Evolutionary conservation across 768 basidiomycete species (phyloP), one percentile per base, ranked within the genome.

Genomic region (Asterophora lycoperdoides): DNA sequence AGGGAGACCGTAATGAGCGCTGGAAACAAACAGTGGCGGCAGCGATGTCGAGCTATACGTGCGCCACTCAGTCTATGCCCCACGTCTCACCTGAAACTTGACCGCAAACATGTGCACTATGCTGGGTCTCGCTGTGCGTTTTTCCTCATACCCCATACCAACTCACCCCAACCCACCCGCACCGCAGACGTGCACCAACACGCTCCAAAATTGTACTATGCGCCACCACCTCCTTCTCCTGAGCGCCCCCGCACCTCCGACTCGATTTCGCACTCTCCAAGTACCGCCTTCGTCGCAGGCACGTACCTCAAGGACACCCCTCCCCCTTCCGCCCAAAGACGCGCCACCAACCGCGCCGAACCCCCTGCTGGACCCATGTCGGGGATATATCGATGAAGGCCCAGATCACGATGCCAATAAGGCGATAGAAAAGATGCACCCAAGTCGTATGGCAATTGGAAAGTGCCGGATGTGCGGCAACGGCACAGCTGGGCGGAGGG

Each of bases 331-430:
- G n/a, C 81, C 86, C 20, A 83, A 79, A 46, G 85, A 85, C 56
- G 74, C 75, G 29, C 68, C 81, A 0, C 59, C 75, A 23, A 57
- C 76, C 2, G 80, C 90, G 18, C 77, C 86, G 13, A 95, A 93
- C 59, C 90, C 93, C 0, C n/a, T n/a, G n/a, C 77, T 97, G 64
- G 95, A 97, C 72, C 91, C 92, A 95, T 97, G 93, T 80, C 92
- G 9, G 91, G 91, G n/a, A n/a, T n/a, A n/a, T n/a, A n/a, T n/a
- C n/a, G 30, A 89, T 99, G 86, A 97, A 97, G 76, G 96, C 95
- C 15, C 96, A 99, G 68, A 92, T 91, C n/a, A n/a, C n/a, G n/a
- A n/a, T n/a, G n/a, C n/a, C n/a, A n/a, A n/a, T n/a, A n/a, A n/a
- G n/a, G n/a, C n/a, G n/a, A n/a, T n/a, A n/a, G n/a, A n/a, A n/a